Base-by-base conservation (phyloP, 371 early-diverging fungal genomes). In the Ordospora pajunii region DNA sequence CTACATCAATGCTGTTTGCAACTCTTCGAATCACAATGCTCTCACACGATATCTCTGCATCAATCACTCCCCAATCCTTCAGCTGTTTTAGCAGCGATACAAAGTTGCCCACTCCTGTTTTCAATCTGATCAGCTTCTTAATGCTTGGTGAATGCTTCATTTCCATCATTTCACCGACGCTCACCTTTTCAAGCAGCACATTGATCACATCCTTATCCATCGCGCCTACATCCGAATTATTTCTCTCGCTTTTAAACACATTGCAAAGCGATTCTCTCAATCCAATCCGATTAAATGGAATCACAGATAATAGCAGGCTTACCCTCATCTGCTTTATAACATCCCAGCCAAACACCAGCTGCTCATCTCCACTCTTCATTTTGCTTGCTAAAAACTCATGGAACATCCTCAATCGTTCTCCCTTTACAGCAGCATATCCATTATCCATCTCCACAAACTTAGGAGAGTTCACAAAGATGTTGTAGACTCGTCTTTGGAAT, bases 391-490 rank as follows among this genome's bases (percentile, higher is more conserved):
- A 27, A 45, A 48, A 78, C 21, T 50, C 43, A 62, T 67, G 48
- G 4, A 67, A 45, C 23, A 69, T 0, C 14, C 22, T 22, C 37
- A 67, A 6, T 50, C 68, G 43, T 37, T 51, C 46, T 1, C 44
- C 45, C 25, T 64, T 53, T 14, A 25, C 6, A 5, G 54, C 44
- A 19, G 37, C 42, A 46, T 50, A 78, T 50, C 68, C 77, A 46
- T 78, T 78, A 46, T 78, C 78, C 50, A 40, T 42, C 37, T 66
- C 54, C 27, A 73, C 19, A 46, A 58, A 45, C 10, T 63, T 64
- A n/a, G 22, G 44, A 27, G 64, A 22, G 19, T 50, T 46, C 10
- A 78, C 78, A 69, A 72, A 78, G 19, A 58, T 63, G 12, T 48
- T 51, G 25, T 72, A 69, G 17, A 78, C 37, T 23, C 58, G 58